A percentile compares a stretch with the other conserved stretches of the same genome.
Conservation (phyloP, 306 rosid genomes). For the Quercus ilex region DNA sequence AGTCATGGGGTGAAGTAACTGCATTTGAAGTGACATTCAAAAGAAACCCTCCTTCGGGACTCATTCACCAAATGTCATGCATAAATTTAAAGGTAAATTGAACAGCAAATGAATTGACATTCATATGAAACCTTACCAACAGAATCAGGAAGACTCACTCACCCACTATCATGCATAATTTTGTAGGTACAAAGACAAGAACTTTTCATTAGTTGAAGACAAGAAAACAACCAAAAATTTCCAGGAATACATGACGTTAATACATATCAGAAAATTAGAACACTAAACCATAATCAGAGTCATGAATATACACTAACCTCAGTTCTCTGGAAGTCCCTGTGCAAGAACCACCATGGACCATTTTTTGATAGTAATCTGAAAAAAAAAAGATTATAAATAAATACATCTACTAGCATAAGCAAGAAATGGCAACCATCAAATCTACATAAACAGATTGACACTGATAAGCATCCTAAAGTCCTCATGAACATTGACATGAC, state of each 20-base stretch:
- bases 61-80: not conserved
- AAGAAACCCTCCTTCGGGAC: not conserved
- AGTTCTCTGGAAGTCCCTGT: conserved; percentile 41
- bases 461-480: not conserved
- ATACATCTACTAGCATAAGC: not conserved
- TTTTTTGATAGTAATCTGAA: conserved; percentile 71
- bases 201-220: not conserved
- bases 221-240: not conserved
- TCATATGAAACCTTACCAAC: not conserved
- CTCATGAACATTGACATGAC: not conserved
- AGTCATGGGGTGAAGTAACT: not conserved
- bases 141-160: not conserved
- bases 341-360: conserved; percentile 96
- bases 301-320: conserved; percentile 43
- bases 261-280: not conserved
- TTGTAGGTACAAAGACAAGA: not conserved
- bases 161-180: not conserved
- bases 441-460: not conserved
- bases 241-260: not conserved
- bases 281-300: not conserved
- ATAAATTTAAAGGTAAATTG: not conserved
- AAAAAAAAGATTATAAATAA: conserved; percentile 4
- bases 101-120: not conserved
- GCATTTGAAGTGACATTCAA: not conserved
- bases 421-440: conserved; percentile 2